Percentiles rank a stretch among this genome's conserved stretches.
Conservation (phyloP, 2,329 filamentous ascomycete species). For the Botrytis galanthina region DNA sequence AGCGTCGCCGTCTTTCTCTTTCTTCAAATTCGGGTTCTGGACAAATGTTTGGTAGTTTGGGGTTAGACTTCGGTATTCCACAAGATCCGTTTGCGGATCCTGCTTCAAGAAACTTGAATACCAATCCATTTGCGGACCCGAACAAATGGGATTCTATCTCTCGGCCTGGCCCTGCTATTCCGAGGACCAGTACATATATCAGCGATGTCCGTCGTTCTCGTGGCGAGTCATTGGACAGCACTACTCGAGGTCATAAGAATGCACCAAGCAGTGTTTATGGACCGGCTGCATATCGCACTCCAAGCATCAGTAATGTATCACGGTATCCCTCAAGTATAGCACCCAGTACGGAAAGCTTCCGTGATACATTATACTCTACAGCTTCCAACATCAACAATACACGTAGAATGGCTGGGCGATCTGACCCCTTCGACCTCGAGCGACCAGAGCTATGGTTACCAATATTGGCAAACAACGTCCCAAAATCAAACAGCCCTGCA, state of each 20-base stretch:
- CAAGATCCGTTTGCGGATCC: constrained; percentile 35
- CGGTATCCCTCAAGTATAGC: constrained; percentile 36
- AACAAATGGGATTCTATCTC: constrained; percentile 21
- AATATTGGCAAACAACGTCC: constrained; percentile 15
- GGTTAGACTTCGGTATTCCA: constrained; percentile 30
- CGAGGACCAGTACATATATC: constrained; percentile 45
- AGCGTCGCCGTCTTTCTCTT: constrained; percentile 29
- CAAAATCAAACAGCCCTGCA: constrained; percentile 14
- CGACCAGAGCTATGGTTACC: constrained; percentile 45
- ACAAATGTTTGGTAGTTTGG: constrained; percentile 32
- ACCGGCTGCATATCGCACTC: constrained; percentile 26
- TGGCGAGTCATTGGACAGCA: constrained; percentile 44
- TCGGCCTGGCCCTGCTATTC: constrained; percentile 33
- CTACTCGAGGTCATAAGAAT: constrained; percentile 36
- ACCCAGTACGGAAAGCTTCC: constrained; percentile 38
- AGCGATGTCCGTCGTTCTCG: constrained; percentile 50
- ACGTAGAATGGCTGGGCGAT: constrained; percentile 56
- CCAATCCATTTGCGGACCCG: constrained; percentile 28
- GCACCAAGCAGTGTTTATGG: constrained; percentile 33
- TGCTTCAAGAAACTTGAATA: constrained; percentile 1
- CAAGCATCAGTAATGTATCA: constrained; percentile 26
- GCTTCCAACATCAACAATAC: constrained; percentile 41
- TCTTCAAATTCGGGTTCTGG: constrained; percentile 25
- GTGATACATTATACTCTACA: constrained; percentile 44
- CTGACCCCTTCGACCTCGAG: constrained; percentile 65